phyloP scores from a whole-genome alignment of 345 rosid species.

The Corymbia maculata region DNA sequence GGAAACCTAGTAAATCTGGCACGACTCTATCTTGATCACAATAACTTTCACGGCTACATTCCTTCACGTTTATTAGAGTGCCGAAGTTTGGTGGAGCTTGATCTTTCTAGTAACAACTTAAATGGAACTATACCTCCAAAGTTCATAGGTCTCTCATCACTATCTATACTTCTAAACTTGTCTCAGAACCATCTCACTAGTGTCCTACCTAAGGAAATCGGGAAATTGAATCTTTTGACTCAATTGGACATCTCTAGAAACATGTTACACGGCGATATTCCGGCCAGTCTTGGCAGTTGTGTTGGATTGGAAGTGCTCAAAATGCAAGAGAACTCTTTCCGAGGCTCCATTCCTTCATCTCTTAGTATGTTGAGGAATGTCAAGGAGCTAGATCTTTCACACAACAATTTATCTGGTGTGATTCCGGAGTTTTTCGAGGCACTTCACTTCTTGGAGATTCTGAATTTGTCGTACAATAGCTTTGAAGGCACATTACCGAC shows the following conservation, averaged over 20 bases:
- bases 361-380: constrained; percentile 1
- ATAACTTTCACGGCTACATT: constrained; percentile 6
- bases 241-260: constrained; percentile 14
- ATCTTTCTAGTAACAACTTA: constrained; percentile 11
- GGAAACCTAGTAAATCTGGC: neutral
- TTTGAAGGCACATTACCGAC: constrained; percentile 8
- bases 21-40: neutral
- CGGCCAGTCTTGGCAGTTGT: constrained; percentile 2
- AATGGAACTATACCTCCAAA: constrained; percentile 9
- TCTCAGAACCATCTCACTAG: constrained; percentile 11
- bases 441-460: neutral
- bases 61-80: constrained; percentile 5
- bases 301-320: neutral
- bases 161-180: neutral
- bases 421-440: constrained; percentile 1
- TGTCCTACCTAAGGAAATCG: constrained; percentile 1
- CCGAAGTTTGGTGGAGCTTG: neutral
- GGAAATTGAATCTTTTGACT: constrained; percentile 3
- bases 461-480: constrained; percentile 12
- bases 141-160: too few species aligned
- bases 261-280: constrained; percentile 10
- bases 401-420: constrained; percentile 10
- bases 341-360: constrained; percentile 1
- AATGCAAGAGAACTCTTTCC: constrained; percentile 7
- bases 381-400: constrained; percentile 5